These are phyloP conservation scores for Agapanthus africanus DNA, from an alignment of 106 monocot species.

Conservation along the genomic window DNA sequence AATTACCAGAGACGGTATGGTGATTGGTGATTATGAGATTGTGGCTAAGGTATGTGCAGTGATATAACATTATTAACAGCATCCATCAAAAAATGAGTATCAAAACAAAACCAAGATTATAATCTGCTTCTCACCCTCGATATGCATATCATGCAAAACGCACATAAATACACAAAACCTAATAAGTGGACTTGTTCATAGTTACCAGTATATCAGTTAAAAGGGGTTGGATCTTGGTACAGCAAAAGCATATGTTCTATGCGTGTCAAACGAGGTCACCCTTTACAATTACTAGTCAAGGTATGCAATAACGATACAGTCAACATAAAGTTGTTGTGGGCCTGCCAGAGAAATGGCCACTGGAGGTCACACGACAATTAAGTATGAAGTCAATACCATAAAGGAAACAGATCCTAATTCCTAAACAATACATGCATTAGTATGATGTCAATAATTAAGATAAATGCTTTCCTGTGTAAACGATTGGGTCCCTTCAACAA, in stretches of 20 bases:
- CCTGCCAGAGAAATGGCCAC: not conserved
- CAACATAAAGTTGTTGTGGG: not conserved
- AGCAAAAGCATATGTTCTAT: not conserved
- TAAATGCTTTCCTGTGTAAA: not conserved
- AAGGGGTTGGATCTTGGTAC: not conserved
- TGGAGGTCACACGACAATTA: not conserved
- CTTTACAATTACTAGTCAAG: not conserved
- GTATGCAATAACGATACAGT: not conserved
- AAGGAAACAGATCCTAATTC: not conserved
- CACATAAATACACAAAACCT: not conserved
- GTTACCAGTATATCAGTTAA: not conserved
- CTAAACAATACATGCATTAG: not conserved
- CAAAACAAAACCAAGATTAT: not conserved
- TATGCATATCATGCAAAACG: not conserved
- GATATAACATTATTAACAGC: not conserved
- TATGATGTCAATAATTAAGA: not conserved
- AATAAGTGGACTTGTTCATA: not conserved
- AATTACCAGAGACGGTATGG: not conserved
- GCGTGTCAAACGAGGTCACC: not conserved
- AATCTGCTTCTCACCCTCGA: not conserved
- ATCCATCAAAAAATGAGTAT: not conserved
- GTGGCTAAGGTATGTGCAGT: not conserved
- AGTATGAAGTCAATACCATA: not conserved
- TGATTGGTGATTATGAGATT: not conserved
- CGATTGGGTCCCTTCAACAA: not conserved